A percentile compares a stretch with the other conserved stretches of the same genome.
phyloP scores from a whole-genome alignment of 768 basidiomycete species.

The Lanmaoa rubissima region DNA sequence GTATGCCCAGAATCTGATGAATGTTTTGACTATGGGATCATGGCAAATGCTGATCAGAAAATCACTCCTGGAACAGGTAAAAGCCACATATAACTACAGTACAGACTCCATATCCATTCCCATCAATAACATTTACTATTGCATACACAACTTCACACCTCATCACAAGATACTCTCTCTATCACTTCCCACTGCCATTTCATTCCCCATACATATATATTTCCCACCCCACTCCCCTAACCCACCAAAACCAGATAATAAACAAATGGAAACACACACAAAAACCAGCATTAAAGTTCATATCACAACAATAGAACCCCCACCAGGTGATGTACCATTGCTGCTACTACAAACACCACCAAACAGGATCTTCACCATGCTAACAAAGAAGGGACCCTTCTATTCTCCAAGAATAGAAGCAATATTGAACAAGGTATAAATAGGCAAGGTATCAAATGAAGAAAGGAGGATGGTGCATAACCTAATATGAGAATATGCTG shows the following conservation, averaged over 20 bases:
- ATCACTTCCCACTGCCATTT: not conserved
- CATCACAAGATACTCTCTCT: not conserved
- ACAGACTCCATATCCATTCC: not conserved
- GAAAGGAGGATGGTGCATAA: not conserved
- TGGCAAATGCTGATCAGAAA: not conserved
- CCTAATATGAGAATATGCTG: not conserved
- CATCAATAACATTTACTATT: not conserved
- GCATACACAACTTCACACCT: not conserved
- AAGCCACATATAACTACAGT: not conserved
- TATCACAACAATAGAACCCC: too few relatives aligned
- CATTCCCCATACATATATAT: accelerated
- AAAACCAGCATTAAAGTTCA: too few relatives aligned
- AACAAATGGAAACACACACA: too few relatives aligned
- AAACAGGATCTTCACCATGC: not conserved
- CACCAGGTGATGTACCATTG: too few relatives aligned
- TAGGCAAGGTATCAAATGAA: accelerated
- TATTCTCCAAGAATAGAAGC: not conserved
- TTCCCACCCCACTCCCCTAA: too few relatives aligned
- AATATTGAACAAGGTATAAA: not conserved
- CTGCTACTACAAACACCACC: too few relatives aligned
- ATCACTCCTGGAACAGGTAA: not conserved
- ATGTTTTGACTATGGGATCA: not conserved
- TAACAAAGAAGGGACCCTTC: not conserved
- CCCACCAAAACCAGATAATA: too few relatives aligned
- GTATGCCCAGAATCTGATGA: too few relatives aligned